Evolutionary conservation across 176 grass and related monocot species (phyloP), one percentile per base, ranked within the genome.

Genomic region (Typha latifolia): DNA sequence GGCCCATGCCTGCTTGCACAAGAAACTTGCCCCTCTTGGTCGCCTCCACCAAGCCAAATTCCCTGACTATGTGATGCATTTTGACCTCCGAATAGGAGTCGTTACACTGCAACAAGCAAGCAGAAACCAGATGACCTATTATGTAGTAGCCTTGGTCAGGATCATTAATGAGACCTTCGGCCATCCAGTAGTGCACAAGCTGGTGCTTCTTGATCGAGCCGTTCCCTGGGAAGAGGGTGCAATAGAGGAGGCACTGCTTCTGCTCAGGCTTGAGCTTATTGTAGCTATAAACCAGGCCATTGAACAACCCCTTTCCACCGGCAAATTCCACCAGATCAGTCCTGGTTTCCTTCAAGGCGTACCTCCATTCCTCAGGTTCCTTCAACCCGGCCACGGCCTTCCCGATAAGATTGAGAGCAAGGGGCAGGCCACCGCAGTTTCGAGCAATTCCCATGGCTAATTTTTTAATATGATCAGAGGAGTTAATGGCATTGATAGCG

Each of bases 131-230:
- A 48, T 70, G 81, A 0, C 22, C 63, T 11, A 95, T 79, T 66
- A 86, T 86, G 61, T 16, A 67, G 72, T 81, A 27, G 49, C 80
- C 86, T 8, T 76, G 71, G 6, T 65, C 69, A 63, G 0, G 0
- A 32, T 77, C 61, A 48, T 82, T 14, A 10, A 84, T 78, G 14
- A 90, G 69, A 51, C 68, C 86, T 82, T 95, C 90, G 16, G 86
- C 86, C 55, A 82, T 72, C 90, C 83, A 95, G 29, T 95, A 95
- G 27, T 82, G 49, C 63, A 90, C 47, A 24, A 95, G 81, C 66
- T 68, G 83, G 0, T 95, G 67, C 61, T 78, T 86, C 19, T 64
- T 84, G 49, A 90, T 84, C 5, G 86, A 90, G 62, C 83, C 81
- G 32, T 90, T 84, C n/a, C 82, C 83, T 2, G 86, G 86, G 56